Conservation (phyloP, 2,329 filamentous ascomycete species). For the Cladosporium velox region DNA sequence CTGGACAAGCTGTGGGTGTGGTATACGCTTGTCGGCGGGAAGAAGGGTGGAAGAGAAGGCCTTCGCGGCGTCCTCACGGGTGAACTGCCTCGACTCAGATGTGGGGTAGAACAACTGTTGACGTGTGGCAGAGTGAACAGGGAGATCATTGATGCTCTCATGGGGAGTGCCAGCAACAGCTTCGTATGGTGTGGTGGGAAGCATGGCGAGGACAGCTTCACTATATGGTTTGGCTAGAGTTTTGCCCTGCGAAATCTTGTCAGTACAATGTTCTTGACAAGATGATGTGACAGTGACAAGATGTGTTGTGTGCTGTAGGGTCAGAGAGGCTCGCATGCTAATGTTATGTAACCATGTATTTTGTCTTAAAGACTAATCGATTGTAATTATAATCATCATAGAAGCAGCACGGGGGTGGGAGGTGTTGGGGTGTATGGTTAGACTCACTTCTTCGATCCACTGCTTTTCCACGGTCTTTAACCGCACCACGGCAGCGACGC, state of each 20-base stretch:
- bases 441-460: conserved; percentile 73
- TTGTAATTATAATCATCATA: conserved; percentile 72
- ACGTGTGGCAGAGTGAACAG: conserved; percentile 57
- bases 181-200: conserved; percentile 65
- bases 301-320: conserved; percentile 22
- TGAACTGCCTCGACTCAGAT: conserved; percentile 65
- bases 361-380: conserved; percentile 99
- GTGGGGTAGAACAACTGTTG: conserved; percentile 64
- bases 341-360: conserved; percentile 80
- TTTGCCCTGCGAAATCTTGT: conserved; percentile 63
- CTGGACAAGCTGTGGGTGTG: conserved; percentile 61
- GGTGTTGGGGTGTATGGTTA: conserved; percentile 15
- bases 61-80: conserved; percentile 64
- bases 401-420: conserved; percentile 23
- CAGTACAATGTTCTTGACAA: conserved; percentile 12
- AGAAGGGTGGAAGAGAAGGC: conserved; percentile 62
- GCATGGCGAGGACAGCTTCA: conserved; percentile 74
- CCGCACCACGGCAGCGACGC: conserved; percentile 81
- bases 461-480: conserved; percentile 83
- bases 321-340: conserved; percentile 78
- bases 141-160: conserved; percentile 66
- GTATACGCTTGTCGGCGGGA: conserved; percentile 64
- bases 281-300: conserved; percentile 10
- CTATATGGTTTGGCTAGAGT: conserved; percentile 74
- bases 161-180: conserved; percentile 48